Percentiles rank a stretch among this genome's conserved stretches.
These are phyloP conservation scores for Alternaria gansuensis DNA, from an alignment of 2,329 filamentous ascomycete species.

Conservation along the genomic window DNA sequence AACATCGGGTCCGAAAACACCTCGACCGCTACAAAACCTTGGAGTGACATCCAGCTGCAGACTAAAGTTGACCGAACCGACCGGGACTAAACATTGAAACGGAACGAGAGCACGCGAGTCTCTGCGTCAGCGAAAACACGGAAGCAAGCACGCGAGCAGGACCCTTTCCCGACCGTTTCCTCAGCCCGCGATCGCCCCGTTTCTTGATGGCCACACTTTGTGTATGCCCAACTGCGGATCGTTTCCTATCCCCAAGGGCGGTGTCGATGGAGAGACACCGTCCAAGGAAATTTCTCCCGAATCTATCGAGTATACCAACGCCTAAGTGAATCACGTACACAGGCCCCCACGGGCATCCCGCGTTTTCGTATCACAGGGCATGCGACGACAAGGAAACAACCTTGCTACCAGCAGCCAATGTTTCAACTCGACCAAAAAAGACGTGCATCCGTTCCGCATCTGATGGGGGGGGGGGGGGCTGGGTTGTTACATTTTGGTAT, in stretches of 20 bases:
- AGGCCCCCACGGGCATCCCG: slow-evolving; percentile 38
- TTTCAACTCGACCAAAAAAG: slow-evolving; percentile 19
- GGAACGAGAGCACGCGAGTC: slow-evolving; percentile 28
- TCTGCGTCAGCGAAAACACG: slow-evolving; percentile 26
- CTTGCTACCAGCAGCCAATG: slow-evolving; percentile 14
- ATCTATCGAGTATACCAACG: slow-evolving; percentile 29
- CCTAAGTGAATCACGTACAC: slow-evolving; percentile 45
- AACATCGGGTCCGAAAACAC: not conserved
- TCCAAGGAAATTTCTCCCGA: slow-evolving; percentile 18
- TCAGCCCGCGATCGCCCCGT: slow-evolving; percentile 22
- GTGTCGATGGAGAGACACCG: not conserved
- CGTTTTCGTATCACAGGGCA: slow-evolving; percentile 29
- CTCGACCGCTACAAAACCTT: slow-evolving; percentile 8
- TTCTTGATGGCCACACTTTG: slow-evolving; percentile 18
- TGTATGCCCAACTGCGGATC: slow-evolving; percentile 30
- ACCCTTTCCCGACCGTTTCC: slow-evolving; percentile 25
- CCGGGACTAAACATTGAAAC: slow-evolving; percentile 1
- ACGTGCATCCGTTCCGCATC: slow-evolving; percentile 15
- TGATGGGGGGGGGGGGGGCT: slow-evolving; percentile 7
- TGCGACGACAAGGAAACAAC: slow-evolving; percentile 11
- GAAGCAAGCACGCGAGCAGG: slow-evolving; percentile 36
- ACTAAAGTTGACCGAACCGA: slow-evolving; percentile 15
- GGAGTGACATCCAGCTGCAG: slow-evolving; percentile 22
- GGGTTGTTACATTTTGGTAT: slow-evolving; percentile 21
- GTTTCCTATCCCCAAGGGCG: slow-evolving; percentile 5